Evolutionary conservation across 2,329 filamentous ascomycete genomes (phyloP).

Genomic region (Pseudogymnoascus sp.): DNA sequence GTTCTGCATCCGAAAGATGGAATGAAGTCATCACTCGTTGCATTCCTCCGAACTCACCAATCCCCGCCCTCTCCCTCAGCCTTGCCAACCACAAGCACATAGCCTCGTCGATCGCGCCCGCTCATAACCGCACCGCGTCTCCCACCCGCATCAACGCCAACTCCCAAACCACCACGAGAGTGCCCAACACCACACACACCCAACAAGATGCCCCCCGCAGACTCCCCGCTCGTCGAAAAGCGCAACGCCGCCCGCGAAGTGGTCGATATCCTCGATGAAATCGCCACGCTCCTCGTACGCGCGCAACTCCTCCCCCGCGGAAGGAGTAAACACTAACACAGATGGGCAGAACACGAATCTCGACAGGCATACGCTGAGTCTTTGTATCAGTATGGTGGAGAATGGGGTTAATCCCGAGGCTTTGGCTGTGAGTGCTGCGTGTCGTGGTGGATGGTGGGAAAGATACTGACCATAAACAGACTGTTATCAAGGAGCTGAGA

Average conservation of each 20-base stretch:
- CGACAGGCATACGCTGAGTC: constrained; percentile 80
- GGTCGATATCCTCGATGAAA: constrained; percentile 76
- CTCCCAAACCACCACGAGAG: background rate
- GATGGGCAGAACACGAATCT: constrained; percentile 75
- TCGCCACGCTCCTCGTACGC: constrained; percentile 78
- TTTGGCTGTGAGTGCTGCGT: constrained; percentile 60
- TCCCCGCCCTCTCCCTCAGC: background rate
- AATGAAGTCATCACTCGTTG: constrained; percentile 9
- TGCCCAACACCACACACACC: background rate
- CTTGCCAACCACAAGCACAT: background rate
- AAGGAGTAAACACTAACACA: background rate
- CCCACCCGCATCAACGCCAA: background rate
- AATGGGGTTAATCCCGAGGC: constrained; percentile 96
- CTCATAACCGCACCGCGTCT: background rate
- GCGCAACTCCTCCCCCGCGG: background rate
- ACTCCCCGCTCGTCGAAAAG: constrained; percentile 51
- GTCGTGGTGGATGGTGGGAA: background rate
- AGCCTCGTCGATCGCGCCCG: background rate
- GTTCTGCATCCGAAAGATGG: constrained; percentile 13
- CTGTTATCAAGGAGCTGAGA: constrained; percentile 26
- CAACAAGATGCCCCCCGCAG: constrained; percentile 34
- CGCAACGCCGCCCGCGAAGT: constrained; percentile 72
- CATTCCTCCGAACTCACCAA: background rate
- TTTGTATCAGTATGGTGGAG: constrained; percentile 95
- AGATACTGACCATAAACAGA: constrained; percentile 17